Base-by-base conservation (phyloP, 352 stramenopile genomes). In the Globisporangium middletonii region DNA sequence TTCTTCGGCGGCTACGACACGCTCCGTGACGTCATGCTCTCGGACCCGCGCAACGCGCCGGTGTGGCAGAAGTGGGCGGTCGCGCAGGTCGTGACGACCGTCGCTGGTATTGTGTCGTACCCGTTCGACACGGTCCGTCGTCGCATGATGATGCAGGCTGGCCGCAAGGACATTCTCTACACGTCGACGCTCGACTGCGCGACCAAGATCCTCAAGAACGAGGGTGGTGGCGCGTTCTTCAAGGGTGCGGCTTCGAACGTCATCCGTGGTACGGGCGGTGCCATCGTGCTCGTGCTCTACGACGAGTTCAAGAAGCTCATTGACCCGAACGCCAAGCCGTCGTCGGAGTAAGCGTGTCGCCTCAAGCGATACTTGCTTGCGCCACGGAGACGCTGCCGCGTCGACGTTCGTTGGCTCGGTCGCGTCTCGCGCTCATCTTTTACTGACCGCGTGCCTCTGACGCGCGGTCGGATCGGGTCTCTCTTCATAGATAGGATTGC, bases 1-100 rank as follows among this genome's bases (percentile, higher is more conserved):
- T 98, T 99, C 89, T 99, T 99, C 72, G 96, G 96, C 76, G 87
- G 98, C 73, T 99, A 98, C 84, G 96, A 99, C 72, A 99, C 96
- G 27, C 72, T 98, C 50, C 96, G 92, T 77, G 95, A 97, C 68
- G 57, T 96, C 42, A 66, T 83, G 15, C 73, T 96, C 43, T 59
- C 64, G 48, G 87, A 95, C 84, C 82, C 83, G 41, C 92, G 91
- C 76, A 94, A 87, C 49, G 83, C 85, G 43, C 75, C 80, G 43
- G 77, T 95, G 71, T 94, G 80, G 83, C 77, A 92, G 75, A 92
- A 97, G 81, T 97, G 95, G 78, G 42, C 89, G 15, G 81, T 97
- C 7, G 94, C 93, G 50, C 92, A 98, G 80, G 78, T 84, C 45
- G 87, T 98, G 42, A 96, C 85, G 44, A 86, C 96, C 26, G 53